A percentile compares a stretch with the other conserved stretches of the same genome.
These are phyloP conservation scores for Pterocarpus santalinus DNA, from an alignment of 306 rosid genomes.

Conservation along the genomic window DNA sequence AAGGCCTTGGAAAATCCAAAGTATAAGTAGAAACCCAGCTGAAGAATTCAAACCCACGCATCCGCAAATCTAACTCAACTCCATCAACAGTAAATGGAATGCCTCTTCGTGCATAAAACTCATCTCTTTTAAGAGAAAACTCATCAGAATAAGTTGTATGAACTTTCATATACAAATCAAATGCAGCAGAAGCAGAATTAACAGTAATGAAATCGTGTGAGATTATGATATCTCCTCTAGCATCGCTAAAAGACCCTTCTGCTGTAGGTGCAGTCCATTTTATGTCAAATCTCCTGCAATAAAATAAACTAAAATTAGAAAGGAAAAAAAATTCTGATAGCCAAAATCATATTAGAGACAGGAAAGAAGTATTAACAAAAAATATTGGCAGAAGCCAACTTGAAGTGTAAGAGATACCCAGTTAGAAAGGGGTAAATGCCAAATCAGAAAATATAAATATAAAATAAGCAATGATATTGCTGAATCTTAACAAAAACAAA, in stretches of 20 bases:
- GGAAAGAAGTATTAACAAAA: slow-evolving; percentile 25
- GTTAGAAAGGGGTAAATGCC: neutral
- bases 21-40: slow-evolving; percentile 70
- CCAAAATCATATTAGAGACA: slow-evolving; percentile 28
- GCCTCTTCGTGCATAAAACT: slow-evolving; percentile 50
- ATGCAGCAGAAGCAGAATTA: slow-evolving; percentile 85
- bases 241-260: slow-evolving; percentile 87
- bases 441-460: slow-evolving; percentile 38
- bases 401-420: slow-evolving; percentile 45
- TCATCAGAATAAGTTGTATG: slow-evolving; percentile 69
- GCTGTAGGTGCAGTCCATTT: slow-evolving; percentile 90
- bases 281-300: slow-evolving; percentile 81
- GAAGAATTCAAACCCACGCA: slow-evolving; percentile 89
- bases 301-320: slow-evolving; percentile 4
- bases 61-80: slow-evolving; percentile 84
- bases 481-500: slow-evolving; percentile 21
- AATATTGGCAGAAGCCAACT: slow-evolving; percentile 39
- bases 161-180: slow-evolving; percentile 76
- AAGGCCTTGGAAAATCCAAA: slow-evolving; percentile 85
- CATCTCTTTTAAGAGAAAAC: slow-evolving; percentile 54
- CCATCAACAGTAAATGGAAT: slow-evolving; percentile 72
- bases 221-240: slow-evolving; percentile 91
- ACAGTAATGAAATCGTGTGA: slow-evolving; percentile 70
- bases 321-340: slow-evolving; percentile 23
- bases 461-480: slow-evolving; percentile 39